Conservation (phyloP, 345 rosid species). For the Reutealis trisperma region DNA sequence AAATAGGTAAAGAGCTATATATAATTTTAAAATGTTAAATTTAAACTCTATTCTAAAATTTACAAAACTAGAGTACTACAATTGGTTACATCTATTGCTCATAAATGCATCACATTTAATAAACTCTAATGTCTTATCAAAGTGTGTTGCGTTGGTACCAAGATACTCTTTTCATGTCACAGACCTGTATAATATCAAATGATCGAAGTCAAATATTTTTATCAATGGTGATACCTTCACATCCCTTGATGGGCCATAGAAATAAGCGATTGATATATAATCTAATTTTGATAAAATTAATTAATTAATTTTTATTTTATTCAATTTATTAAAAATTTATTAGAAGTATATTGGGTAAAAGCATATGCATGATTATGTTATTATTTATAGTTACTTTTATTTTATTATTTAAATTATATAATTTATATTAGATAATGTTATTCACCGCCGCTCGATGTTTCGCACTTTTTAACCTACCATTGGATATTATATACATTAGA, state of each 20-base stretch:
- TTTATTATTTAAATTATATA: no score
- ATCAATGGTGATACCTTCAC: conserved; percentile 31
- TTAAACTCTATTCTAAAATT: no score
- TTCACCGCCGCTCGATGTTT: conserved; percentile 50
- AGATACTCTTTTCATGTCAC: conserved; percentile 52
- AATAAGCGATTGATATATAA: conserved; percentile 48
- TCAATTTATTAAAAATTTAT: no score
- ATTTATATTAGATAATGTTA: no score
- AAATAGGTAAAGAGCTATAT: no score
- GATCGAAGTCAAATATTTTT: conserved; percentile 37
- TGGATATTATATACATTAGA: conserved; percentile 46
- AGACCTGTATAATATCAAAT: conserved; percentile 38
- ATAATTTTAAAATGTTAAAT: no score
- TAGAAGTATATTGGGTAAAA: no score
- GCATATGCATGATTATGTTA: no score
- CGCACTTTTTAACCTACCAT: conserved; percentile 45
- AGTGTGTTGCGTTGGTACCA: conserved; percentile 44
- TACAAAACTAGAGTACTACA: no score
- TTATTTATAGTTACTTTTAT: no score
- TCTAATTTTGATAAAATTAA: no score
- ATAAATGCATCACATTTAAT: neutral
- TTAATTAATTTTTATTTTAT: no score
- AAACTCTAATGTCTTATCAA: conserved; percentile 36
- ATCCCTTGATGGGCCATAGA: conserved; percentile 44
- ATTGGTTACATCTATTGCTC: neutral